A percentile compares a stretch with the other conserved stretches of the same genome.
phyloP scores from a whole-genome alignment of 192 early-diverging fungal genomes.

The Endogone sp. region DNA sequence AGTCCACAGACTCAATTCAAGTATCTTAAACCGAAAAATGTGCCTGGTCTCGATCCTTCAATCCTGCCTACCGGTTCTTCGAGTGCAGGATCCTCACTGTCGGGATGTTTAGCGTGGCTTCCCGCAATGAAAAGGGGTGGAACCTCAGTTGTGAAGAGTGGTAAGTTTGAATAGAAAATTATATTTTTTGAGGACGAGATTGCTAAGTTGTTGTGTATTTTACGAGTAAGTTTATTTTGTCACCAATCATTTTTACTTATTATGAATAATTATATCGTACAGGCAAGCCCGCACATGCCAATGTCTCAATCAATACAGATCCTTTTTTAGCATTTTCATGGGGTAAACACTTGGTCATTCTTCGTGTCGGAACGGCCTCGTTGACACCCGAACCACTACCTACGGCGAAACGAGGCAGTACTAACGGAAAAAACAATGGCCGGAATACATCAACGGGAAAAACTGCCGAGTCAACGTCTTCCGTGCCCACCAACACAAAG shows the following conservation, averaged over 20 bases:
- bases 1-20: constrained; percentile 54
- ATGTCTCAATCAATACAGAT: constrained; percentile 32
- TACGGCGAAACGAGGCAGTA: background rate
- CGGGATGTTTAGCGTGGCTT: constrained; percentile 54
- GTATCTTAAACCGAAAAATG: constrained; percentile 42
- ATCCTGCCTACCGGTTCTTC: background rate
- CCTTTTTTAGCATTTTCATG: constrained; percentile 55
- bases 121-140: constrained; percentile 47
- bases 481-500: background rate
- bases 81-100: constrained; percentile 13
- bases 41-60: background rate
- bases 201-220: too few species aligned
- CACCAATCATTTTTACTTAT: constrained; percentile 10
- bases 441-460: background rate
- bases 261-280: background rate
- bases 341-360: constrained; percentile 49
- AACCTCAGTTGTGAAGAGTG: background rate
- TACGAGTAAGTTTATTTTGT: too few species aligned
- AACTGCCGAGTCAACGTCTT: background rate
- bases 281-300: constrained; percentile 3
- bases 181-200: too few species aligned
- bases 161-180: background rate
- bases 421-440: background rate
- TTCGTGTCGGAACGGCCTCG: constrained; percentile 26
- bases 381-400: background rate